Percentiles rank a stretch among this genome's conserved stretches.
phyloP scores from a whole-genome alignment of 176 grass and related monocot species.

The Lolium multiflorum region DNA sequence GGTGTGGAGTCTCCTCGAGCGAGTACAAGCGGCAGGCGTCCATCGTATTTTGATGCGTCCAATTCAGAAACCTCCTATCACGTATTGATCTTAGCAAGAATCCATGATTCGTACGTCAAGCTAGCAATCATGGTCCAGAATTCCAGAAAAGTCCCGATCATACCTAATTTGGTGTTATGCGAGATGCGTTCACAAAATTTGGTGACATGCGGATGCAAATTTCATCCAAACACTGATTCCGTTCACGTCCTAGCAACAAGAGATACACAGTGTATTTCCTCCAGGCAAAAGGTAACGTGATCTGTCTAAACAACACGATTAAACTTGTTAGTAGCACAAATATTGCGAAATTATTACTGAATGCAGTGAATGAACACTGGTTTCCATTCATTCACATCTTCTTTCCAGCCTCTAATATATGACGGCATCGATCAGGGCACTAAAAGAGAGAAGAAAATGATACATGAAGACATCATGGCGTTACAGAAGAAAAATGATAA shows the following conservation, averaged over 20 bases:
- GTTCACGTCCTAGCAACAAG: not conserved
- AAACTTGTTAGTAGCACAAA: not conserved
- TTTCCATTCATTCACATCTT: conserved; percentile 9
- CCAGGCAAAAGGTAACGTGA: not conserved
- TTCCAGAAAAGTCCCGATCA: conserved; percentile 3
- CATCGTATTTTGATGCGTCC: not conserved
- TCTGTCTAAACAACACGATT: too few relatives aligned
- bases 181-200: not conserved
- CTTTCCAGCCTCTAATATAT: conserved; percentile 25
- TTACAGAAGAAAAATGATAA: conserved; percentile 15
- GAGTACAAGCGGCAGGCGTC: not conserved
- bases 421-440: not conserved
- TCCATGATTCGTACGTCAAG: conserved; percentile 6
- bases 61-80: not conserved
- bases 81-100: conserved; percentile 23
- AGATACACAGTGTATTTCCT: not conserved
- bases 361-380: not conserved
- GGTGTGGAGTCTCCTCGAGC: conserved; percentile 16
- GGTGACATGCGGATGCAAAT: not conserved
- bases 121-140: not conserved
- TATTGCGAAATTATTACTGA: not conserved
- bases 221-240: not conserved
- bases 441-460: conserved; percentile 36
- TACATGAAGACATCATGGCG: conserved; percentile 21
- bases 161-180: not conserved